Evolutionary conservation across 2,329 filamentous ascomycete species (phyloP).

Genomic region (Aspergillus ochraceoroseus): DNA sequence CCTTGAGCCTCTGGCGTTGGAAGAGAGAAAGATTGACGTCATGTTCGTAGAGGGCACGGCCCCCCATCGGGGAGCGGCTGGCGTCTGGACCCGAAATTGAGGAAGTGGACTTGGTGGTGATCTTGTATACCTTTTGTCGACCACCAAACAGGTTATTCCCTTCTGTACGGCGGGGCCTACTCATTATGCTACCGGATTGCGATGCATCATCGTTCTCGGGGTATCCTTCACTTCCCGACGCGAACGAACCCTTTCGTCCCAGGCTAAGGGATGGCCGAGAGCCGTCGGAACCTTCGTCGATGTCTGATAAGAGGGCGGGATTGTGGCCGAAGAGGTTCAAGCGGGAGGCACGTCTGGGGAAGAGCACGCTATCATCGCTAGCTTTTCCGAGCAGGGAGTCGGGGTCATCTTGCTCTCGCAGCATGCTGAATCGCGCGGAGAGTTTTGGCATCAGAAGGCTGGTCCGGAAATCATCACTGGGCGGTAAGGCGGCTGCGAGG

Average conservation of each 20-base stretch:
- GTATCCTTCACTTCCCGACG: slow-evolving; percentile 56
- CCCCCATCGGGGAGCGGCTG: slow-evolving; percentile 50
- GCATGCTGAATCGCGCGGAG: slow-evolving; percentile 93
- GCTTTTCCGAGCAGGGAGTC: slow-evolving; percentile 85
- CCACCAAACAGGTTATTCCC: slow-evolving; percentile 93
- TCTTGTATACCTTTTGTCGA: slow-evolving; percentile 90
- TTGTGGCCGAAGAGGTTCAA: slow-evolving; percentile 66
- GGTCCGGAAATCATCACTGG: slow-evolving; percentile 85
- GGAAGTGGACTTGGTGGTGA: slow-evolving; percentile 51
- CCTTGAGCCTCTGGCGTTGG: slow-evolving; percentile 61
- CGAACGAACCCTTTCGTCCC: slow-evolving; percentile 61
- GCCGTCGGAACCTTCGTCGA: slow-evolving; percentile 76
- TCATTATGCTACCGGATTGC: slow-evolving; percentile 70
- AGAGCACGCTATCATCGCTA: slow-evolving; percentile 88
- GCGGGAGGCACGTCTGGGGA: slow-evolving; percentile 73
- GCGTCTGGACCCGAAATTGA: slow-evolving; percentile 35
- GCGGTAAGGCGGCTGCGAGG: slow-evolving; percentile 67
- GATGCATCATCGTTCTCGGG: slow-evolving; percentile 62
- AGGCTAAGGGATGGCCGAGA: slow-evolving; percentile 54
- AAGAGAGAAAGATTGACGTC: slow-evolving; percentile 76
- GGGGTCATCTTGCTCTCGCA: slow-evolving; percentile 90
- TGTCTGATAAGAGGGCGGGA: slow-evolving; percentile 64
- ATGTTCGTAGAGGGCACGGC: slow-evolving; percentile 73
- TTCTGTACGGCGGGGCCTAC: slow-evolving; percentile 71
- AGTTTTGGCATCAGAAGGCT: slow-evolving; percentile 93